These are phyloP conservation scores for Porpolomopsis calyptriformis DNA, from an alignment of 768 basidiomycete species.

Conservation along the genomic window DNA sequence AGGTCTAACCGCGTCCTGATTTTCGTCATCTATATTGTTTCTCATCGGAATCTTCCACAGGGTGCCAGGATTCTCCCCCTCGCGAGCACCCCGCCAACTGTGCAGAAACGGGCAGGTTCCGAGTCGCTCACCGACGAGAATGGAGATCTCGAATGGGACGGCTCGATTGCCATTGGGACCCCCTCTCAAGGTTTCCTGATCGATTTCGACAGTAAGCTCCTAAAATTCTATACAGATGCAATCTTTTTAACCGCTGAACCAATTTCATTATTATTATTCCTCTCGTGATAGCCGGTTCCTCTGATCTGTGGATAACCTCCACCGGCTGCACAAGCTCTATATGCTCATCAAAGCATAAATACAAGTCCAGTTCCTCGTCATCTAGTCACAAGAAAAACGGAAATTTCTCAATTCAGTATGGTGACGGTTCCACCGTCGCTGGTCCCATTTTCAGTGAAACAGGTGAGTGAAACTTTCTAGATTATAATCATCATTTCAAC, in stretches of 20 bases:
- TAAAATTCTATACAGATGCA: no score
- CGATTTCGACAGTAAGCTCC: conserved; percentile 33
- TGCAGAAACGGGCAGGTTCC: conserved; percentile 24
- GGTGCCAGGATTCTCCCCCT: conserved; percentile 22
- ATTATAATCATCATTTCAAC: not conserved
- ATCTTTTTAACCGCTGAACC: not conserved
- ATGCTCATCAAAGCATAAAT: not conserved
- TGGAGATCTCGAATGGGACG: conserved; percentile 30
- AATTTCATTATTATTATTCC: not conserved
- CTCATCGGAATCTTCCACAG: conserved; percentile 5
- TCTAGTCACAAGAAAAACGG: not conserved
- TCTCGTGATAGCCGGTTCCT: conserved; percentile 2
- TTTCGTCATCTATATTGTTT: not conserved
- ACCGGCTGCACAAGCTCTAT: not conserved
- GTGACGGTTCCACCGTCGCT: conserved; percentile 30
- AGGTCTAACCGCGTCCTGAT: not conserved
- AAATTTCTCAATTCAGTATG: conserved; percentile 30
- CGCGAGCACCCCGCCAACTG: conserved; percentile 9
- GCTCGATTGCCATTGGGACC: conserved; percentile 29
- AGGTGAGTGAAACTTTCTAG: conserved; percentile 3
- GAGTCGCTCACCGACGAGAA: conserved; percentile 27
- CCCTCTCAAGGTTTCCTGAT: conserved; percentile 27
- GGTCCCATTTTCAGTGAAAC: conserved; percentile 31
- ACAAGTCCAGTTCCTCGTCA: not conserved
- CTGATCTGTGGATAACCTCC: conserved; percentile 4